These are phyloP conservation scores for Psilocybe tampanensis DNA, from an alignment of 768 basidiomycete species.

Conservation along the genomic window DNA sequence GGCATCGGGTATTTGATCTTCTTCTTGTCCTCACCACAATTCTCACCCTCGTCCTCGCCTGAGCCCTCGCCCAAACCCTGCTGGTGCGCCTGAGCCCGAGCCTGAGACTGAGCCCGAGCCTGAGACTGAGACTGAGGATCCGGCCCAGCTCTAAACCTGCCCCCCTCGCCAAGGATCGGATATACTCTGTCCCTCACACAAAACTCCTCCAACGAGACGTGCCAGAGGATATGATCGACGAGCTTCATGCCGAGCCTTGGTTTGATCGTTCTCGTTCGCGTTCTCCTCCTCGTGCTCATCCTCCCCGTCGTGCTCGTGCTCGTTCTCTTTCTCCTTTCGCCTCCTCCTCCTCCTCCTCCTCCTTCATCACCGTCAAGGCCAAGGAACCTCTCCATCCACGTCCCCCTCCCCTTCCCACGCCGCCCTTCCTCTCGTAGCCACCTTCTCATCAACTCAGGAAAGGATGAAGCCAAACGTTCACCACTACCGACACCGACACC, in stretches of 20 bases:
- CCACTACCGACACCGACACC: not conserved
- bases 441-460: too few species aligned
- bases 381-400: too few species aligned
- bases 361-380: too few species aligned
- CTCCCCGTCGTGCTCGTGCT: not conserved
- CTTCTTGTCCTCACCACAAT: not conserved
- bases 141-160: not conserved
- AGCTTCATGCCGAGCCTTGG: not conserved
- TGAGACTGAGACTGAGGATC: too few species aligned
- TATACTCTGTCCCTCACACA: not conserved
- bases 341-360: too few species aligned
- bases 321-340: too few species aligned
- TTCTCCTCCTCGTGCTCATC: not conserved
- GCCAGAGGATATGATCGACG: not conserved
- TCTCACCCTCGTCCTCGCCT: too few species aligned
- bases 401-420: too few species aligned
- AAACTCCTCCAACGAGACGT: not conserved
- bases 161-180: not conserved
- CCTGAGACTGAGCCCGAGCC: too few species aligned
- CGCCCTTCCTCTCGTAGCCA: too few species aligned
- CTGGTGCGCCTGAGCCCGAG: too few species aligned
- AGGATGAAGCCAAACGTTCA: too few species aligned
- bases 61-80: not conserved
- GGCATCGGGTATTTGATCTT: constrained; percentile 7
- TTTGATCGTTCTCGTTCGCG: not conserved